Percentiles rank a stretch among this genome's conserved stretches.
Conservation (phyloP, 2,329 filamentous ascomycete genomes). For the Aaosphaeria pasadenensis region DNA sequence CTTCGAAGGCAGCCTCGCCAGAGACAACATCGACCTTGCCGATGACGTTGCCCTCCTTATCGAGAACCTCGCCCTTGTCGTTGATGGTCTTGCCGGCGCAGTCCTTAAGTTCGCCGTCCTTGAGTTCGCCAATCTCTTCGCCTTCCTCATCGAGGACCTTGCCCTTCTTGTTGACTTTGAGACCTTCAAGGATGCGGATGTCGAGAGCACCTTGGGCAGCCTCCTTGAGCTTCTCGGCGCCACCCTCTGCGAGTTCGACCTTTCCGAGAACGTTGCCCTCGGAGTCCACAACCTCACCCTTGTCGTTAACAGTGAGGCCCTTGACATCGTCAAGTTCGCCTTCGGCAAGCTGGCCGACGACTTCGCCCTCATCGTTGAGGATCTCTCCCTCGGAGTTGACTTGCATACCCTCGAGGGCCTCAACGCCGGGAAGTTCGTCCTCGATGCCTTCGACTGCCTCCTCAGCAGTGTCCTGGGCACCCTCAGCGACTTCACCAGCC, state of each 20-base stretch:
- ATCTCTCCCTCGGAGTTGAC: conserved; percentile 51
- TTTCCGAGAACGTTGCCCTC: conserved; percentile 51
- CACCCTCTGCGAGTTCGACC: conserved; percentile 50
- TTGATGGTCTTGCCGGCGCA: conserved; percentile 50
- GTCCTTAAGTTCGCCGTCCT: conserved; percentile 43
- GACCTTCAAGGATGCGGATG: conserved; percentile 49
- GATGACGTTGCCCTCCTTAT: conserved; percentile 50
- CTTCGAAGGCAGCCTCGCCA: conserved; percentile 51
- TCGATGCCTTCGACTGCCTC: conserved; percentile 40
- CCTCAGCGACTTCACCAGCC: conserved; percentile 27
- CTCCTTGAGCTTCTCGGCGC: conserved; percentile 47
- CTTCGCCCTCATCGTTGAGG: conserved; percentile 48
- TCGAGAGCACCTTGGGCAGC: conserved; percentile 40
- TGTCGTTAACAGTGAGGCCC: conserved; percentile 50
- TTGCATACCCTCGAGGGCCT: conserved; percentile 51
- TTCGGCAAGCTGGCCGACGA: conserved; percentile 49
- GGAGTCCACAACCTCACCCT: conserved; percentile 49
- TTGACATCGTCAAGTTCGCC: conserved; percentile 46
- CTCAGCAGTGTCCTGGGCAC: conserved; percentile 15
- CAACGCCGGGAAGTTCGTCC: conserved; percentile 50
- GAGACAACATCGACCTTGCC: conserved; percentile 49
- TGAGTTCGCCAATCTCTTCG: conserved; percentile 50
- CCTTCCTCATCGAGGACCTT: conserved; percentile 51
- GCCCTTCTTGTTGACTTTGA: conserved; percentile 58
- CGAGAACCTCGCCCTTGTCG: conserved; percentile 50